Conservation (phyloP, 2,329 filamentous ascomycete genomes). For the Claviceps digitariae region DNA sequence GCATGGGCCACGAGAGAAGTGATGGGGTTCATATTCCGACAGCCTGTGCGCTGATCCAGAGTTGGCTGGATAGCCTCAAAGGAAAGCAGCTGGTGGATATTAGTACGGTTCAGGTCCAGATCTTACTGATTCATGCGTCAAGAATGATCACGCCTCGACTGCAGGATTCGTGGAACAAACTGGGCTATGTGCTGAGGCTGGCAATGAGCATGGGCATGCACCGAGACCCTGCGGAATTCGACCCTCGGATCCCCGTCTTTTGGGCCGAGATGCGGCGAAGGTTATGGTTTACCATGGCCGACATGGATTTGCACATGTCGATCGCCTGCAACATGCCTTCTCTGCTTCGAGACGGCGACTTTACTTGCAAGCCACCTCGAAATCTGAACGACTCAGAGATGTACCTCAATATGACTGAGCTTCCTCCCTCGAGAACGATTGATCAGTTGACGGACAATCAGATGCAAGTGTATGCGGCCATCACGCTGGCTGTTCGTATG, state of each 20-base stretch:
- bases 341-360: constrained; percentile 38
- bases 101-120: constrained; percentile 38
- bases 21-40: constrained; percentile 45
- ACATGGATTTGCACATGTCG: constrained; percentile 42
- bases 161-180: constrained; percentile 39
- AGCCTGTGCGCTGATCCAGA: constrained; percentile 38
- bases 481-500: constrained; percentile 35
- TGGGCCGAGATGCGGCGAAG: constrained; percentile 39
- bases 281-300: constrained; percentile 42
- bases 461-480: constrained; percentile 39
- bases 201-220: constrained; percentile 48
- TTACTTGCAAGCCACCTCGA: constrained; percentile 36
- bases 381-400: constrained; percentile 41
- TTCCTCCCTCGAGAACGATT: constrained; percentile 35
- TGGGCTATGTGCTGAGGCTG: constrained; percentile 42
- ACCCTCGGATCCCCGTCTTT: constrained; percentile 33
- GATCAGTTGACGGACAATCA: constrained; percentile 40
- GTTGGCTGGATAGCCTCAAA: constrained; percentile 37
- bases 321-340: constrained; percentile 38
- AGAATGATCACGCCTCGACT: constrained; percentile 37
- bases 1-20: constrained; percentile 34
- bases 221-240: constrained; percentile 40
- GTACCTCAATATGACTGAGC: constrained; percentile 30
- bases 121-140: constrained; percentile 38
- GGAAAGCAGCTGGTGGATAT: constrained; percentile 40